These are phyloP conservation scores for Podospora conica DNA, from an alignment of 495 filamentous ascomycete genomes.

Conservation along the genomic window DNA sequence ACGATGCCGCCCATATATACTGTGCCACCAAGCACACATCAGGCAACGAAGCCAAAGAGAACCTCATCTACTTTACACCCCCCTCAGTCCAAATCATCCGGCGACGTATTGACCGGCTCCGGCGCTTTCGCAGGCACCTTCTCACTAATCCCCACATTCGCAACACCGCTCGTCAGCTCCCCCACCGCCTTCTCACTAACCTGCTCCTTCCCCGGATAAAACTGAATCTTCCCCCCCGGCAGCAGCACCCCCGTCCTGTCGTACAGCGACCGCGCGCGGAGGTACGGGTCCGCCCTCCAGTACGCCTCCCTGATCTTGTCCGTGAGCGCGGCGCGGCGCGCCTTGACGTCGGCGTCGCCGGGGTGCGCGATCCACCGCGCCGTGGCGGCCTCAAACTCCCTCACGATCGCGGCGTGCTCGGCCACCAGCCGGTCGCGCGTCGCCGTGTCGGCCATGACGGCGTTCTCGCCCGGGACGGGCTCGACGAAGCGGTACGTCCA, in stretches of 20 bases:
- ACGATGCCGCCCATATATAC: neutral
- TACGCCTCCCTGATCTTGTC: constrained; percentile 65
- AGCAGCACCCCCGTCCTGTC: constrained; percentile 66
- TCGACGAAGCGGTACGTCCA: constrained; percentile 79
- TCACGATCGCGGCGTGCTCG: constrained; percentile 54
- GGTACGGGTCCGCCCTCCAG: constrained; percentile 75
- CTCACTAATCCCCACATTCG: constrained; percentile 4
- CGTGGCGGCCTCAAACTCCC: constrained; percentile 64
- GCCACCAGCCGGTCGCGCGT: constrained; percentile 54
- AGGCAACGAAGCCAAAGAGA: too few species aligned
- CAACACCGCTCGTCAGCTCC: constrained; percentile 23
- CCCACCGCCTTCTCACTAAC: constrained; percentile 24
- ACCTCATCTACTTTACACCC: constrained; percentile 5
- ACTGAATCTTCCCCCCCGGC: constrained; percentile 59
- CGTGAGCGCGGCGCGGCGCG: constrained; percentile 48
- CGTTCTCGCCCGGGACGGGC: constrained; percentile 66
- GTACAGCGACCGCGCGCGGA: constrained; percentile 66
- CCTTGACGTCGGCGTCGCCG: constrained; percentile 34
- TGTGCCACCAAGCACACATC: too few species aligned
- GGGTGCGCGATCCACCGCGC: constrained; percentile 58
- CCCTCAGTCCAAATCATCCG: constrained; percentile 49
- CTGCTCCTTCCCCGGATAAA: constrained; percentile 49
- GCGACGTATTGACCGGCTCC: constrained; percentile 35
- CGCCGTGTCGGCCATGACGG: constrained; percentile 58
- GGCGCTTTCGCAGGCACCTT: constrained; percentile 15